A percentile compares a stretch with the other conserved stretches of the same genome.
These are phyloP conservation scores for Pyracantha coccinea DNA, from an alignment of 331 rosid genomes.

Conservation along the genomic window DNA sequence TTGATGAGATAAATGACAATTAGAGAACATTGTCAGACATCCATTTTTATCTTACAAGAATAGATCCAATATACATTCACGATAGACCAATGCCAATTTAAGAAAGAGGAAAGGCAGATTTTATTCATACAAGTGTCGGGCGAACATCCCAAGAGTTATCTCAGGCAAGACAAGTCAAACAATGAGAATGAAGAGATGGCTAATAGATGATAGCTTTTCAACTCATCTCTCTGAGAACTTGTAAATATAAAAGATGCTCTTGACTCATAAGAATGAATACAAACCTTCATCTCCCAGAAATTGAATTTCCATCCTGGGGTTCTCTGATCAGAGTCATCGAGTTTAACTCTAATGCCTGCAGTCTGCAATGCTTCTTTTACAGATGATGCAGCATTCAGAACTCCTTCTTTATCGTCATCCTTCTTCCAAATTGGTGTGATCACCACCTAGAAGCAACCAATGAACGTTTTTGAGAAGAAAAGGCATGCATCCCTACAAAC, in stretches of 20 bases:
- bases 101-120: background rate
- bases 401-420: constrained; percentile 64
- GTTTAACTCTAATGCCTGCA: constrained; percentile 71
- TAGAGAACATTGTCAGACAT: background rate
- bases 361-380: constrained; percentile 49
- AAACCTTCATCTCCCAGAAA: constrained; percentile 99
- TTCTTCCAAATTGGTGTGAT: constrained; percentile 93
- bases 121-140: background rate
- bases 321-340: constrained; percentile 83
- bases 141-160: background rate
- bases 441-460: constrained; percentile 59
- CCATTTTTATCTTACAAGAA: background rate
- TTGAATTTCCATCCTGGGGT: constrained; percentile 98
- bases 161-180: background rate
- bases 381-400: constrained; percentile 62
- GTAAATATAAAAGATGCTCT: background rate
- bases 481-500: background rate
- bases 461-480: background rate
- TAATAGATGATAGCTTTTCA: background rate
- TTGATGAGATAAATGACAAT: constrained; percentile 2
- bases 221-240: background rate
- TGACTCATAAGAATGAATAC: background rate
- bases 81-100: background rate
- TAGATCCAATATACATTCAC: background rate
- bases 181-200: background rate